phyloP scores from a whole-genome alignment of 192 early-diverging fungal species.

The Dimargaris cristalligena region DNA sequence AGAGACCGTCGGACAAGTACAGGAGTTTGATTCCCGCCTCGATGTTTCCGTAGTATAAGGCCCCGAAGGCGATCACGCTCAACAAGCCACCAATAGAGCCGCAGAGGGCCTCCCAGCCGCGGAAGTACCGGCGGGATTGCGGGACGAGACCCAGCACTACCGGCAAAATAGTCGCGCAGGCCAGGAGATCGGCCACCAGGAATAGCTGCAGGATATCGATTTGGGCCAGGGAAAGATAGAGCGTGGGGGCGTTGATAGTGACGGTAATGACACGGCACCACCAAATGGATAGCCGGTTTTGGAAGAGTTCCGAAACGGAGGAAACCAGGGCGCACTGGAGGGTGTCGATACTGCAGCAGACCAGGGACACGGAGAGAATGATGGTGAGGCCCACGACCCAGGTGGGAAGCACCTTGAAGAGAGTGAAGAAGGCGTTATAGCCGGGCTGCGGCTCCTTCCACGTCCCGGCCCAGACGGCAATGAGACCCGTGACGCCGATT shows the following conservation, averaged over 20 bases:
- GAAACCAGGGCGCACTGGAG: conserved; percentile 50
- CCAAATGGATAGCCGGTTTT: conserved; percentile 26
- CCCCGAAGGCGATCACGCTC: conserved; percentile 30
- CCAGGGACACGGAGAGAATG: conserved; percentile 40
- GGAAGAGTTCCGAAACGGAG: conserved; percentile 37
- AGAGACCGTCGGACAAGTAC: conserved; percentile 27
- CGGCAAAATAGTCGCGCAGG: conserved; percentile 35
- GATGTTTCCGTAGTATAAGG: conserved; percentile 27
- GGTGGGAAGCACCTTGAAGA: conserved; percentile 32
- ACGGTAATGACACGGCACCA: conserved; percentile 24
- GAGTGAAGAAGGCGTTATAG: conserved; percentile 47
- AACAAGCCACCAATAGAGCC: conserved; percentile 36
- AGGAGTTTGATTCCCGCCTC: conserved; percentile 30
- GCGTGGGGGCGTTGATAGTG: conserved; percentile 29
- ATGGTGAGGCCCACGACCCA: conserved; percentile 44
- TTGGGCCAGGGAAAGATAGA: conserved; percentile 35
- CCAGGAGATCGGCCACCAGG: conserved; percentile 42
- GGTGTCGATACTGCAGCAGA: conserved; percentile 48
- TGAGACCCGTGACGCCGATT: conserved; percentile 41
- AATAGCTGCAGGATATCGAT: conserved; percentile 42
- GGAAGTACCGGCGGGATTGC: conserved; percentile 26
- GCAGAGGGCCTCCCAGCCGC: conserved; percentile 28
- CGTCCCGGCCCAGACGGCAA: conserved; percentile 44
- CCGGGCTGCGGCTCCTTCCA: conserved; percentile 30
- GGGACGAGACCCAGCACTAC: conserved; percentile 32